Conservation (phyloP, 306 rosid species). For the Dryas octopetala region DNA sequence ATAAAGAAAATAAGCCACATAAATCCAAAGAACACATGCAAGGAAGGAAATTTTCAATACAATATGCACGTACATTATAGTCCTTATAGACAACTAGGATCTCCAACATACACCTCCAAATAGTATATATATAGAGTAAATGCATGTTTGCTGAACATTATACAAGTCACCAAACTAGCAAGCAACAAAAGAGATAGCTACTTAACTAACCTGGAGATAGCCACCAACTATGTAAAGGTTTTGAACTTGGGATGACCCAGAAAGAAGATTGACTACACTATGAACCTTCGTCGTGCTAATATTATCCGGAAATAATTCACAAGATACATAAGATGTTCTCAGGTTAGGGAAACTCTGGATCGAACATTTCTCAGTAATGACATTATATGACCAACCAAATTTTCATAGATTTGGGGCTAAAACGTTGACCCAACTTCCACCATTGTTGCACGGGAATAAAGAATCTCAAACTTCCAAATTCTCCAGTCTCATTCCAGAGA, state of each 20-base stretch:
- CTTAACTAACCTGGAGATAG: conserved; percentile 1
- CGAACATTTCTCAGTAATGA: background rate
- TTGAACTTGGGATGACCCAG: conserved; percentile 1
- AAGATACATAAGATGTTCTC: background rate
- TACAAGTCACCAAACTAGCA: too few species aligned
- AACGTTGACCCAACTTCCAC: background rate
- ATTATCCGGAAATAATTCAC: too few species aligned
- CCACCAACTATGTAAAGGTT: background rate
- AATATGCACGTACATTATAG: too few species aligned
- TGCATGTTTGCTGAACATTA: too few species aligned
- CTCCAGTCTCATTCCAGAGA: background rate
- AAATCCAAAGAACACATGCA: too few species aligned
- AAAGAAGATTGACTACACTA: background rate
- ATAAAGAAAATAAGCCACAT: too few species aligned
- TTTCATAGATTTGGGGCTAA: background rate
- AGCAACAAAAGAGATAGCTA: too few species aligned
- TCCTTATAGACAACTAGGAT: too few species aligned
- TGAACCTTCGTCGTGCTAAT: too few species aligned
- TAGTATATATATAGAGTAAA: too few species aligned
- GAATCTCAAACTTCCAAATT: background rate
- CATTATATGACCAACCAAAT: background rate
- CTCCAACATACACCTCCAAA: too few species aligned
- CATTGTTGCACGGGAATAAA: background rate
- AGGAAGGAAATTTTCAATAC: too few species aligned
- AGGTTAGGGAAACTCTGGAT: background rate